Evolutionary conservation across 345 rosid species (phyloP), one percentile per base, ranked within the genome.

Genomic region (Excoecaria agallocha): DNA sequence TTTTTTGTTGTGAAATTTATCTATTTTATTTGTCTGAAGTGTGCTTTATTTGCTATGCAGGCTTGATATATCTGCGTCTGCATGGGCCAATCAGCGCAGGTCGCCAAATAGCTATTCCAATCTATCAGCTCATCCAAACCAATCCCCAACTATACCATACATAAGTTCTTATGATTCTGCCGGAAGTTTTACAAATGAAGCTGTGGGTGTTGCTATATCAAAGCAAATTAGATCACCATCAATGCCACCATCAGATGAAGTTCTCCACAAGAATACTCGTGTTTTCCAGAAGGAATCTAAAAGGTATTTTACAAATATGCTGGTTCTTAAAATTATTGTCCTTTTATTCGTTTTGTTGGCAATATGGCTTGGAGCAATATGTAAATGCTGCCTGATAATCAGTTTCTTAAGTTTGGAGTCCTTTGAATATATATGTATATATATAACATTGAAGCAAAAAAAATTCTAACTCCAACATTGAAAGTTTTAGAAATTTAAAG

Each of bases 221-320:
- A 87, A 83, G 72, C 78, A 80, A 73, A 81, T 76, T 66, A 85
- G 76, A 74, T 74, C 91, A 77, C 85, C 87, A 1, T 79, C 79
- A 73, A 81, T 74, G 76, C 73, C 91, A 77, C 85, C 87, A 1
- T 79, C 79, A 74, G 80, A 66, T 69, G 83, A 79, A 58, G 71
- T 84, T 82, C 51, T 74, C 22, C 74, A 61, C 59, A 87, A 84
- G 48, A 43, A 43, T 43, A 43, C 48, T 5, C 48, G 10, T 73
- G 74, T 85, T 77, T 39, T 68, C 73, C 85, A 77, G 64, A 79
- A 76, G 60, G 82, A 86, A 45, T 78, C 86, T 68, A 82, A 72
- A 74, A 89, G 92, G 93, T 89, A 82, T 74, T 64, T 43, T 48
- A 30, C 17, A 61, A 61, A 69, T 25, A 60, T 49, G 54, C n/a